A percentile compares a stretch with the other conserved stretches of the same genome.
Evolutionary conservation across 1,284 basidiomycete genomes (phyloP).

Genomic region (Porogramme epimiltina): DNA sequence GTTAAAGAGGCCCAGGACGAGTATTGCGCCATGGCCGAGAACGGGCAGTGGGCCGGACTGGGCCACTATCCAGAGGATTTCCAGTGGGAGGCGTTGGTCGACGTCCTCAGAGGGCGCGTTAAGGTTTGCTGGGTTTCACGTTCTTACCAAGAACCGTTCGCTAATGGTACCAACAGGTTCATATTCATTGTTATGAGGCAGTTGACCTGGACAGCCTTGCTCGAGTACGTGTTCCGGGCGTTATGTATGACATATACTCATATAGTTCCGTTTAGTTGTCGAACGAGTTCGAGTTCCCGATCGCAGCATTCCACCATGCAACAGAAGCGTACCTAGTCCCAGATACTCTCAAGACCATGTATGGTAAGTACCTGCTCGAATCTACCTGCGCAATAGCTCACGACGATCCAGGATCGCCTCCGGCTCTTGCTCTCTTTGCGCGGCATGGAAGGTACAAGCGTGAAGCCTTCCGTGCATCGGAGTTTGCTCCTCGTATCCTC

Average conservation of each 20-base stretch:
- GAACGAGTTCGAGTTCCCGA: conserved; percentile 53
- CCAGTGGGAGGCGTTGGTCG: conserved; percentile 82
- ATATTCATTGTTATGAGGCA: conserved; percentile 78
- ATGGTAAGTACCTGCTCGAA: conserved; percentile 36
- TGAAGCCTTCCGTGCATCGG: conserved; percentile 83
- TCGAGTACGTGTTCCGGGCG: conserved; percentile 44
- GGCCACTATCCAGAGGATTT: conserved; percentile 71
- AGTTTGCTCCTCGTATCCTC: conserved; percentile 85
- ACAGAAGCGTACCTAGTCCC: conserved; percentile 61
- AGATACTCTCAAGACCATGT: conserved; percentile 56
- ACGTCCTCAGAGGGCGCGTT: conserved; percentile 75
- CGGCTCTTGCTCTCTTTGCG: conserved; percentile 82
- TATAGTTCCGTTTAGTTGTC: conserved; percentile 27
- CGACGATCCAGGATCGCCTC: conserved; percentile 35
- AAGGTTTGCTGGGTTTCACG: conserved; percentile 56
- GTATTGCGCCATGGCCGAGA: conserved; percentile 58
- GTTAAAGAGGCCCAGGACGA: conserved; percentile 74
- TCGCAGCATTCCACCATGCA: conserved; percentile 59
- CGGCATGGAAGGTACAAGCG: conserved; percentile 67
- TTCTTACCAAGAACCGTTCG: neutral
- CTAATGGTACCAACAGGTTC: conserved; percentile 38
- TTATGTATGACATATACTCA: too few species aligned
- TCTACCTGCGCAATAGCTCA: too few species aligned
- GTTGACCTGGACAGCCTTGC: conserved; percentile 77
- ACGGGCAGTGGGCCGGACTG: conserved; percentile 59